A percentile compares a stretch with the other conserved stretches of the same genome.
phyloP scores from a whole-genome alignment of 495 filamentous ascomycete genomes.

The Daldinia loculata region DNA sequence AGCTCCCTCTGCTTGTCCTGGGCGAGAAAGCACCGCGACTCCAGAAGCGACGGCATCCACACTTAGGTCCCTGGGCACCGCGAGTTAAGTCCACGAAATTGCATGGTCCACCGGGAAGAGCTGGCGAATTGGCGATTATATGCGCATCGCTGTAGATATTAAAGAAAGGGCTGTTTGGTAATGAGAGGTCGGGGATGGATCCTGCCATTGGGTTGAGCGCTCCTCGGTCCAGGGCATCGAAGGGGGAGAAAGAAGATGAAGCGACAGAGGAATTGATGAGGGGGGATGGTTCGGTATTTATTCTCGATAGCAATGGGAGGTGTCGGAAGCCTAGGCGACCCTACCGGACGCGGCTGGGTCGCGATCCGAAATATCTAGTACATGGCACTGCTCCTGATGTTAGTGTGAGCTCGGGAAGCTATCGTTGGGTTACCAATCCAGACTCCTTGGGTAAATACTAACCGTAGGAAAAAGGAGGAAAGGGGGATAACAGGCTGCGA shows the following conservation, averaged over 20 bases:
- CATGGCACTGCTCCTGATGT: conserved; percentile 53
- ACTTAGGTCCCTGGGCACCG: conserved; percentile 55
- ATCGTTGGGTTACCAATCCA: conserved; percentile 37
- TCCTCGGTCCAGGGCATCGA: conserved; percentile 44
- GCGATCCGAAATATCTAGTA: conserved; percentile 53
- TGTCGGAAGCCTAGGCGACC: conserved; percentile 39
- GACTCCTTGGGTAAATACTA: conserved; percentile 48
- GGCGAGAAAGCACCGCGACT: conserved; percentile 49
- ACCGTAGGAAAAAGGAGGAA: conserved; percentile 33
- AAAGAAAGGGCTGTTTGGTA: conserved; percentile 56
- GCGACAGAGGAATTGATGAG: conserved; percentile 27
- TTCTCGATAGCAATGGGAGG: conserved; percentile 37
- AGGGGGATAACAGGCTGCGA: conserved; percentile 30
- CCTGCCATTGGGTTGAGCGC: conserved; percentile 58
- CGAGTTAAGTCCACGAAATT: conserved; percentile 66
- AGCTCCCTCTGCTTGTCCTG: conserved; percentile 37
- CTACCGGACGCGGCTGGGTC: conserved; percentile 51
- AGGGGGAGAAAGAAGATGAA: conserved; percentile 27
- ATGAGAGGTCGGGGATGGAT: conserved; percentile 52
- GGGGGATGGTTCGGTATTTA: conserved; percentile 42
- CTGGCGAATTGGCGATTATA: conserved; percentile 40
- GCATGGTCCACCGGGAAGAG: conserved; percentile 66
- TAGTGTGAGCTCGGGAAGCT: conserved; percentile 41
- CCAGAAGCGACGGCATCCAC: conserved; percentile 76
- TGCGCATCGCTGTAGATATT: conserved; percentile 59